Percentiles rank a stretch among this genome's conserved stretches.
Evolutionary conservation across 192 early-diverging fungal species (phyloP).

Genomic region (Coemansia sp.): DNA sequence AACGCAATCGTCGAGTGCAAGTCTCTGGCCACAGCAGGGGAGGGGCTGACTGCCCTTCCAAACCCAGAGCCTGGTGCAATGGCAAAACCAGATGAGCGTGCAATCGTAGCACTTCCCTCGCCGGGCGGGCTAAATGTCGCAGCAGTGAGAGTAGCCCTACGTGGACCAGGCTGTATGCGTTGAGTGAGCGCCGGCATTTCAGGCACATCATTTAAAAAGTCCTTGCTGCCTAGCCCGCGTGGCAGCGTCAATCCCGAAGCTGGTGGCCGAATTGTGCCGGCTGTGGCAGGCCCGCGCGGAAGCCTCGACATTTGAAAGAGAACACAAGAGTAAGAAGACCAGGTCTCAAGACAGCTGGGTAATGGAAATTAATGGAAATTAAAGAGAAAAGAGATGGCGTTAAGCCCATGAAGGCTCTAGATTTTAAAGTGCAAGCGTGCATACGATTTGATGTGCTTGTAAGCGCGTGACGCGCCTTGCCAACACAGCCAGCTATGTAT

Average conservation of each 20-base stretch:
- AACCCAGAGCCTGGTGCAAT: slow-evolving; percentile 4
- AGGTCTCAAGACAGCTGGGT: no score
- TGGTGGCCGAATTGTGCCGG: slow-evolving; percentile 35
- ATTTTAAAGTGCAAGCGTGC: not conserved
- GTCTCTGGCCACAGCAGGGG: slow-evolving; percentile 8
- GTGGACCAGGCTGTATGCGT: slow-evolving; percentile 18
- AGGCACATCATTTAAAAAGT: slow-evolving; percentile 26
- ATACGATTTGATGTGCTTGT: not conserved
- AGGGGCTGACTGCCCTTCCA: slow-evolving; percentile 26
- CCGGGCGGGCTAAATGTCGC: slow-evolving; percentile 32
- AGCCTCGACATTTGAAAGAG: slow-evolving; percentile 40
- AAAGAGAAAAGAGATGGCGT: not conserved
- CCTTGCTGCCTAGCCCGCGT: slow-evolving; percentile 14
- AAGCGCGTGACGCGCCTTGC: not conserved
- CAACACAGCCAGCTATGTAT: not conserved
- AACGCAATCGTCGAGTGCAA: slow-evolving; percentile 1
- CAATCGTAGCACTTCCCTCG: slow-evolving; percentile 4
- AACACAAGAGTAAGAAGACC: not conserved
- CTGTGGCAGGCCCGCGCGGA: slow-evolving; percentile 26
- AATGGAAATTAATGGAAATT: not conserved
- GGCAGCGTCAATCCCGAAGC: slow-evolving; percentile 38
- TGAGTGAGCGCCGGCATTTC: slow-evolving; percentile 36
- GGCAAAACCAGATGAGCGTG: slow-evolving; percentile 42
- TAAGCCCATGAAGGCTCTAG: not conserved
- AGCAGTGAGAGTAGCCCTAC: slow-evolving; percentile 37